A percentile compares a stretch with the other conserved stretches of the same genome.
These are phyloP conservation scores for Senecio squalidus DNA, from an alignment of 140 eudicot species.

Conservation along the genomic window DNA sequence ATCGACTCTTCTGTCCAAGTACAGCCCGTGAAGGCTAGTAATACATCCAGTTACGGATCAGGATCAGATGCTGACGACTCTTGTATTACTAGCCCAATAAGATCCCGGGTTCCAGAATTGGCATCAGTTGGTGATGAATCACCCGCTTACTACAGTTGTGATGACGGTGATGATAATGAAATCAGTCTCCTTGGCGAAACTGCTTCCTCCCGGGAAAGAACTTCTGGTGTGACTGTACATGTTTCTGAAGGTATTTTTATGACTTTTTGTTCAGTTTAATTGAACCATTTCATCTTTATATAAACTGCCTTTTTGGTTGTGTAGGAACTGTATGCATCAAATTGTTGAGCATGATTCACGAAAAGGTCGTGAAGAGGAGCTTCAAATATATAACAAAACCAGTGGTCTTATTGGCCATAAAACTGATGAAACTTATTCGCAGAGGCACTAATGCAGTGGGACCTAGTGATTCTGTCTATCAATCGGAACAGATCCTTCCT, in stretches of 20 bases:
- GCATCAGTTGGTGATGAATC: slow-evolving; percentile 45
- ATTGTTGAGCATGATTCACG: slow-evolving; percentile 36
- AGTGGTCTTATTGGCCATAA: slow-evolving; percentile 30
- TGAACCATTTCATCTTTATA: neutral
- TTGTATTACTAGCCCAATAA: slow-evolving; percentile 41
- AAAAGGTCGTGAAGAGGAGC: slow-evolving; percentile 51
- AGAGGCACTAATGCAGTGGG: slow-evolving; percentile 35
- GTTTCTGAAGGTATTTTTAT: slow-evolving; percentile 28
- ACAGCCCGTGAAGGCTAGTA: slow-evolving; percentile 47
- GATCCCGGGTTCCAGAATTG: slow-evolving; percentile 25
- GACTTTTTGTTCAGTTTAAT: neutral
- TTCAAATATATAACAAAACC: slow-evolving; percentile 48
- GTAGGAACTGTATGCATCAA: slow-evolving; percentile 35
- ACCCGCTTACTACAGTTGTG: slow-evolving; percentile 51
- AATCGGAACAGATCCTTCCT: slow-evolving; percentile 37
- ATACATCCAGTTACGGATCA: slow-evolving; percentile 34
- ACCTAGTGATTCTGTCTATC: slow-evolving; percentile 21
- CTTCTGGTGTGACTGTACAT: slow-evolving; percentile 17
- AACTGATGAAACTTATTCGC: slow-evolving; percentile 31
- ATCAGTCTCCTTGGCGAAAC: slow-evolving; percentile 24
- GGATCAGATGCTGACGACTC: slow-evolving; percentile 54
- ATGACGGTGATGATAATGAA: slow-evolving; percentile 62
- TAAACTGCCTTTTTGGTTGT: neutral
- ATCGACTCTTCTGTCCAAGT: slow-evolving; percentile 36
- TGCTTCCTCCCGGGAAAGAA: slow-evolving; percentile 16